A percentile compares a stretch with the other conserved stretches of the same genome.
Evolutionary conservation across 2,329 filamentous ascomycete genomes (phyloP).

Genomic region (Fusarium acutatum): DNA sequence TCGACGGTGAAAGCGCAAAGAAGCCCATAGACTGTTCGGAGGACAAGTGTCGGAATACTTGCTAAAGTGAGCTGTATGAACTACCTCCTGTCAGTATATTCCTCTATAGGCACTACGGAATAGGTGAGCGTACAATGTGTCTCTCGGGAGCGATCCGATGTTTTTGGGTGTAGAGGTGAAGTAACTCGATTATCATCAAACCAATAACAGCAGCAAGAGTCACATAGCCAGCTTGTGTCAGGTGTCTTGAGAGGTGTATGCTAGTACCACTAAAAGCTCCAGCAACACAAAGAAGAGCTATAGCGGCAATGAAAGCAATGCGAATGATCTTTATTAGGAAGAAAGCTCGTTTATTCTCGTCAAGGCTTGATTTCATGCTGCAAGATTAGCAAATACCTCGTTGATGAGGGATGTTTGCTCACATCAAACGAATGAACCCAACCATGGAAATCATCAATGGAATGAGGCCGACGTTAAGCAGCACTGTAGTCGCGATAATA

Average conservation of each 20-base stretch:
- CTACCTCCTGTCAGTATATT: not conserved
- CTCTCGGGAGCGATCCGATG: not conserved
- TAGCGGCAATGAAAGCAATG: not conserved
- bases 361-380: not conserved
- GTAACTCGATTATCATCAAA: not conserved
- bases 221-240: not conserved
- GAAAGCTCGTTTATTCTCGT: not conserved
- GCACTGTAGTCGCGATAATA: not conserved
- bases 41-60: not conserved
- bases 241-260: not conserved
- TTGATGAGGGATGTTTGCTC: rapidly evolving
- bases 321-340: not conserved
- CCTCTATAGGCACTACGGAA: rapidly evolving
- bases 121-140: not conserved
- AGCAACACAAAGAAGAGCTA: not conserved
- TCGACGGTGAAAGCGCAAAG: not conserved
- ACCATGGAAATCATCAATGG: not conserved
- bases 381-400: rapidly evolving
- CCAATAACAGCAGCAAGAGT: not conserved
- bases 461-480: not conserved
- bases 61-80: not conserved
- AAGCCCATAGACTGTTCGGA: not conserved
- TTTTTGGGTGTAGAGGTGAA: not conserved
- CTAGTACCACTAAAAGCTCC: not conserved
- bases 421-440: not conserved